These are phyloP conservation scores for Alternaria sp. DNA, from an alignment of 2,329 filamentous ascomycete species.

Conservation along the genomic window DNA sequence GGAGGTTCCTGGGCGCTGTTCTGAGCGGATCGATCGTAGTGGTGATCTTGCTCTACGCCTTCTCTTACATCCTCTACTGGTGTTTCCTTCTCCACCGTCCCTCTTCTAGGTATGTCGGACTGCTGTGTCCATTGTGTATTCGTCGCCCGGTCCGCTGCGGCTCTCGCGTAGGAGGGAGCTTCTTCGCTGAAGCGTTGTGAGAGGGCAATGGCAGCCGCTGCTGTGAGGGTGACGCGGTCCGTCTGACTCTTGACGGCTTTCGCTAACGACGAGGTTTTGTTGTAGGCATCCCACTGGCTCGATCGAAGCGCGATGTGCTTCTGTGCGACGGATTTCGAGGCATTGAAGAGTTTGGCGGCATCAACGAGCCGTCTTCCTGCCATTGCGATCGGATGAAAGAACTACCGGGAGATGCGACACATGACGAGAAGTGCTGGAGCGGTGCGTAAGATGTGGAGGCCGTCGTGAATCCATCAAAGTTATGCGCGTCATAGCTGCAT, in stretches of 20 bases:
- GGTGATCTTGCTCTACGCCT: conserved; percentile 61
- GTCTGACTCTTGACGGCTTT: conserved; percentile 70
- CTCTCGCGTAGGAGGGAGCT: conserved; percentile 45
- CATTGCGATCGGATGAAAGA: conserved; percentile 49
- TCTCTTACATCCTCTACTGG: conserved; percentile 36
- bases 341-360: conserved; percentile 61
- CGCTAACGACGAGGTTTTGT: conserved; percentile 70
- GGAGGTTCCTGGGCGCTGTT: conserved; percentile 53
- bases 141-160: conserved; percentile 32
- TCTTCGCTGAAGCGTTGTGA: conserved; percentile 66
- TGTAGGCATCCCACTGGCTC: conserved; percentile 70
- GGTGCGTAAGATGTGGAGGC: conserved; percentile 10
- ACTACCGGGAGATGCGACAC: conserved; percentile 27
- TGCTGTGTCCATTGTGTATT: conserved; percentile 27
- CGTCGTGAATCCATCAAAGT: conserved; percentile 22
- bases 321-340: conserved; percentile 56
- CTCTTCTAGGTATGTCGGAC: conserved; percentile 40
- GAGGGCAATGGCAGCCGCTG: conserved; percentile 68
- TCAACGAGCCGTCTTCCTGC: conserved; percentile 62
- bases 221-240: conserved; percentile 68
- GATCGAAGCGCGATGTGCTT: conserved; percentile 68
- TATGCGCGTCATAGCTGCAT: conserved; percentile 44
- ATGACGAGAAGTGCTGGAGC: conserved; percentile 23
- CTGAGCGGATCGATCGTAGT: conserved; percentile 56
- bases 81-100: conserved; percentile 38